Conservation (phyloP, 306 rosid genomes). For the Rosa rugosa region DNA sequence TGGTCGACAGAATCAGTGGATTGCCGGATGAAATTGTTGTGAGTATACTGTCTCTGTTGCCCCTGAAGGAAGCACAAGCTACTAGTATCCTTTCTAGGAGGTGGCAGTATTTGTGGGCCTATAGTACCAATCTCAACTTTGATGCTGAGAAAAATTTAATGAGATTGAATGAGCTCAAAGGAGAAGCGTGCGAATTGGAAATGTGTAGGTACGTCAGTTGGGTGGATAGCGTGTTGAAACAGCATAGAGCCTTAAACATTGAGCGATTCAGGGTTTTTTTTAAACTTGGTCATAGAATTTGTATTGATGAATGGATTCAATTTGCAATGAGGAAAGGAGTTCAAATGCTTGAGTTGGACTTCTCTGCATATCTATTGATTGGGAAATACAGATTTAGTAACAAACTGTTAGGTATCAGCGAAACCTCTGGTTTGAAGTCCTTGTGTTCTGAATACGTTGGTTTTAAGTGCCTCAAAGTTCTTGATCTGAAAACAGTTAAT, state of each 20-base stretch:
- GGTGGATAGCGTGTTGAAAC: constrained; percentile 9
- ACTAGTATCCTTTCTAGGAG: background rate
- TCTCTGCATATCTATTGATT: background rate
- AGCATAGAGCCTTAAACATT: background rate
- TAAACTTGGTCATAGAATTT: background rate
- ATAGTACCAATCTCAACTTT: background rate
- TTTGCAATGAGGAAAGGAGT: constrained; percentile 2
- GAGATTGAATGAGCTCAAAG: background rate
- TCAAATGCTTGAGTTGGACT: background rate
- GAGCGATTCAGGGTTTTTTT: background rate
- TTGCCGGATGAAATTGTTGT: background rate
- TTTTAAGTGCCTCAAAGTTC: constrained; percentile 7
- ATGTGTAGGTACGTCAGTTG: background rate
- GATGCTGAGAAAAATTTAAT: background rate
- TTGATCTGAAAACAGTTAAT: background rate
- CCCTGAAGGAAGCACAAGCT: background rate
- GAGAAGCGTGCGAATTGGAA: no score
- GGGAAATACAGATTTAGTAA: background rate
- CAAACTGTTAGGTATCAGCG: background rate
- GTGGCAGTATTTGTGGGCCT: background rate
- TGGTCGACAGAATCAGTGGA: background rate
- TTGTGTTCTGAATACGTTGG: constrained; percentile 1
- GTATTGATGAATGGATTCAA: constrained; percentile 2
- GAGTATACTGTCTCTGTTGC: background rate
- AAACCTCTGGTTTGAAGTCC: background rate